A percentile compares a stretch with the other conserved stretches of the same genome.
Conservation (phyloP, 164 flowering plant genomes). For the Saururus chinensis region DNA sequence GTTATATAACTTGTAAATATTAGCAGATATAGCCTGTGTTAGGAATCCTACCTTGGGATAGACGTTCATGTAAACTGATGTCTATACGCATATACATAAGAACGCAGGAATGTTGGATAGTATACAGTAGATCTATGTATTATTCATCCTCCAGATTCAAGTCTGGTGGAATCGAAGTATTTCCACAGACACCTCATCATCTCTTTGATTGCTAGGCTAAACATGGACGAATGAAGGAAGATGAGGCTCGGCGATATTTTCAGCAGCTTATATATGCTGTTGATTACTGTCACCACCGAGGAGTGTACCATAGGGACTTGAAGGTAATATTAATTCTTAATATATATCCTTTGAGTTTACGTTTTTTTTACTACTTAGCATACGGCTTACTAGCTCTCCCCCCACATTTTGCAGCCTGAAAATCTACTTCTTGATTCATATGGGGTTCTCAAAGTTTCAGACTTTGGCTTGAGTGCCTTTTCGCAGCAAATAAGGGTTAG, state of each 20-base stretch:
- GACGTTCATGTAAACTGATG: too few species aligned
- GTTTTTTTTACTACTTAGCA: not conserved
- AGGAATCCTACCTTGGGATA: too few species aligned
- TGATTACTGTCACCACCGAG: slow-evolving; percentile 11
- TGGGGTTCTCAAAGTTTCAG: slow-evolving; percentile 44
- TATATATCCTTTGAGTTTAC: not conserved
- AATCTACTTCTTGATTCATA: slow-evolving; percentile 36
- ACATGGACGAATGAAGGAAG: slow-evolving; percentile 10
- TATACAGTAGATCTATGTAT: too few species aligned
- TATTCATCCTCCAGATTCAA: too few species aligned
- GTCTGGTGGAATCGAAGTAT: too few species aligned
- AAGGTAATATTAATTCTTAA: slow-evolving; percentile 1
- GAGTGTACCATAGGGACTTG: slow-evolving; percentile 11
- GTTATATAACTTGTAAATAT: not conserved
- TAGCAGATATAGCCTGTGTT: too few species aligned
- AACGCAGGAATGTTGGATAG: too few species aligned
- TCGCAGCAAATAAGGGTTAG: slow-evolving; percentile 35
- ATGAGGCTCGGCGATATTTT: slow-evolving; percentile 11
- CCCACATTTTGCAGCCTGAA: slow-evolving; percentile 31
- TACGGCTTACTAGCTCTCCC: too few species aligned
- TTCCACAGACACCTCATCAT: too few species aligned
- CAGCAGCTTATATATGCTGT: slow-evolving; percentile 14
- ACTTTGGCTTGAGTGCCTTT: slow-evolving; percentile 45
- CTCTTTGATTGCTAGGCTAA: not conserved
- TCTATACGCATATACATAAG: too few species aligned